Evolutionary conservation across 2,329 filamentous ascomycete genomes (phyloP).

Genomic region (Graphilbum sp.): DNA sequence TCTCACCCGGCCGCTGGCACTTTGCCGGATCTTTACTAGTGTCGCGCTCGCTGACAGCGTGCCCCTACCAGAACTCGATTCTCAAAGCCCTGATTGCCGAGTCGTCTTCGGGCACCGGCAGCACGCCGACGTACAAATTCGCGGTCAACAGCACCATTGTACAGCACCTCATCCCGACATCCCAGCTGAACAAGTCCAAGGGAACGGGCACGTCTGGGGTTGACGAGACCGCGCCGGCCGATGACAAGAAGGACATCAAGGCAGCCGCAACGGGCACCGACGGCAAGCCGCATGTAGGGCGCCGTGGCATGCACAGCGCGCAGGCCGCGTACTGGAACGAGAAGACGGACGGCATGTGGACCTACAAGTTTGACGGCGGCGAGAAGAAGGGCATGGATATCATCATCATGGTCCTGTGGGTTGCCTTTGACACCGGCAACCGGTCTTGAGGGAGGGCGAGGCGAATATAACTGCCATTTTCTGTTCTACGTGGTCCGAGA

Average conservation of each 20-base stretch:
- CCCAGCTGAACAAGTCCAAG: slow-evolving; percentile 43
- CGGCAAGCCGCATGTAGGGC: slow-evolving; percentile 57
- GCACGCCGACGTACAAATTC: slow-evolving; percentile 62
- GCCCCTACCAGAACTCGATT: slow-evolving; percentile 64
- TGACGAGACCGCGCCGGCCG: slow-evolving; percentile 36
- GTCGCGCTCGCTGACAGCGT: too few species aligned
- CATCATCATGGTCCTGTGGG: slow-evolving; percentile 63
- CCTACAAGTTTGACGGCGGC: slow-evolving; percentile 64
- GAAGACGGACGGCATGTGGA: slow-evolving; percentile 82
- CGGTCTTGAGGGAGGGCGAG: not conserved
- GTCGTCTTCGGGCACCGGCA: slow-evolving; percentile 37
- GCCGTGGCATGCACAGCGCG: slow-evolving; percentile 79
- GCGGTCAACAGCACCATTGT: slow-evolving; percentile 97
- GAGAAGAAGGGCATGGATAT: slow-evolving; percentile 53
- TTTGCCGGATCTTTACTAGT: not conserved
- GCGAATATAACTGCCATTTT: not conserved
- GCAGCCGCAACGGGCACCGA: slow-evolving; percentile 37
- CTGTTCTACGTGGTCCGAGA: too few species aligned
- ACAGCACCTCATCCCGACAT: slow-evolving; percentile 66
- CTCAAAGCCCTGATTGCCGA: slow-evolving; percentile 65
- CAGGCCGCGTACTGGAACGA: slow-evolving; percentile 82
- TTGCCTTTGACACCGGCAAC: slow-evolving; percentile 30
- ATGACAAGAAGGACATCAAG: slow-evolving; percentile 27
- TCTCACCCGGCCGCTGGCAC: too few species aligned
- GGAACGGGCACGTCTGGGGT: slow-evolving; percentile 29